Evolutionary conservation across 2,329 filamentous ascomycete genomes (phyloP), one percentile per base, ranked within the genome.

Genomic region (Aspergillus latus): DNA sequence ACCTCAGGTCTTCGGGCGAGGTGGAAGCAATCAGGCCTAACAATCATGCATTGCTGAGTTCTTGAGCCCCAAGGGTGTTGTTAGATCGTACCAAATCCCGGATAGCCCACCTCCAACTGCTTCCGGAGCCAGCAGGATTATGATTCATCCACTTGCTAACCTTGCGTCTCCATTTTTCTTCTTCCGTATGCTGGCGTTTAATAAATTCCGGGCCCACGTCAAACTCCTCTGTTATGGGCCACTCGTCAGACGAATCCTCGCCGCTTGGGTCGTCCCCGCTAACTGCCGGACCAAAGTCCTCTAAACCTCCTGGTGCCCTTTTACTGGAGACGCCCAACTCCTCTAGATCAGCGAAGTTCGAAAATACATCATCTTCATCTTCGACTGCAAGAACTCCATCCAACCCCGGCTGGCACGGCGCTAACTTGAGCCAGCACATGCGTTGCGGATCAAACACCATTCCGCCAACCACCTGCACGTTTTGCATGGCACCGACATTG

Each of bases 381-480:
- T 95, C 88, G 55, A 90, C 84, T 57, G 78, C 74, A 3, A 80
- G 75, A 7, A 74, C 70, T 3, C 66, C 69, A 36, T 69, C 61
- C 32, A 59, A 60, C 10, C 66, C 66, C 8, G 68, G 64, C 32
- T 68, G 80, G 71, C 15, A 78, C 73, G 46, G 81, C 79, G 59
- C 79, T 59, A 94, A 80, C 73, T 96, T 97, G 55, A 97, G 82
- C 94, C 94, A 99, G 72, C 92, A 95, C 93, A 99, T 97, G 65
- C 90, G 90, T 60, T 91, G 88, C 3, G 94, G 94, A 69, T 99
- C 94, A 71, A 97, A 99, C 8, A 97, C 89, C 94, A 99, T 99
- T 64, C 92, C 91, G n/a, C 92, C 90, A 56, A 97, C 92, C 36
- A 97, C 89, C 74, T 97, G 92, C 11, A 96, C 88, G 59, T 91